Percentiles rank a stretch among this genome's conserved stretches.
Conservation (phyloP, 2,329 filamentous ascomycete genomes). For the Diaporthe aspalathi region DNA sequence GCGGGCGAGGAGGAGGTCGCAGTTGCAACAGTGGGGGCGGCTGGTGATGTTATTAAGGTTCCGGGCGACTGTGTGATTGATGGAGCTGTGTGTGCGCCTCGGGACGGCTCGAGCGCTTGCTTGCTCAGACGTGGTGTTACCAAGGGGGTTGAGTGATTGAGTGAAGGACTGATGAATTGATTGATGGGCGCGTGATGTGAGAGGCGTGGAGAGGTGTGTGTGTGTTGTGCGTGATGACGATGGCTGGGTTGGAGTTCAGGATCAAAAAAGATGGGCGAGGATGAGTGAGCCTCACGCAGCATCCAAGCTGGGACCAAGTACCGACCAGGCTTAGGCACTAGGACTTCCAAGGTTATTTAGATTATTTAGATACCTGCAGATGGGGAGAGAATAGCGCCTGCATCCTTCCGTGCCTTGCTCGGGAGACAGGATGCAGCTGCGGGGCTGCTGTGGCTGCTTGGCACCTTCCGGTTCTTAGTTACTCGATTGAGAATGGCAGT, state of each 20-base stretch:
- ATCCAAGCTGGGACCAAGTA: background rate
- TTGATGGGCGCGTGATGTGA: background rate
- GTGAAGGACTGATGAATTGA: background rate
- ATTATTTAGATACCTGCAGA: background rate
- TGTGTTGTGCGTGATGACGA: background rate
- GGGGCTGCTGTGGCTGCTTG: background rate
- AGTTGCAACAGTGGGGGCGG: background rate
- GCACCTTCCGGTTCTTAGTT: constrained; percentile 27
- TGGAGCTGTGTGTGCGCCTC: background rate
- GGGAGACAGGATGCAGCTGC: constrained; percentile 16
- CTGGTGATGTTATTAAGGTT: background rate
- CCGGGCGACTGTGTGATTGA: constrained; percentile 1
- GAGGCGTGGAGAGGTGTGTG: too few relatives aligned
- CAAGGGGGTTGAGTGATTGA: background rate
- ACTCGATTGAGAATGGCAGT: constrained; percentile 18
- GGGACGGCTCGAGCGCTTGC: constrained; percentile 5
- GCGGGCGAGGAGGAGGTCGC: background rate
- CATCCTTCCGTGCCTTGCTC: constrained; percentile 3
- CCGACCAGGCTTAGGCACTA: background rate
- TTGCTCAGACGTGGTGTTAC: background rate
- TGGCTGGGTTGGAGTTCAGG: background rate
- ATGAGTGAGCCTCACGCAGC: constrained; percentile 23
- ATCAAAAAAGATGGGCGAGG: too few relatives aligned
- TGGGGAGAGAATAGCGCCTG: constrained; percentile 8
- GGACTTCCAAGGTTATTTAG: too few relatives aligned